phyloP scores from a whole-genome alignment of 2,329 filamentous ascomycete genomes.

The Talaromyces sp. region DNA sequence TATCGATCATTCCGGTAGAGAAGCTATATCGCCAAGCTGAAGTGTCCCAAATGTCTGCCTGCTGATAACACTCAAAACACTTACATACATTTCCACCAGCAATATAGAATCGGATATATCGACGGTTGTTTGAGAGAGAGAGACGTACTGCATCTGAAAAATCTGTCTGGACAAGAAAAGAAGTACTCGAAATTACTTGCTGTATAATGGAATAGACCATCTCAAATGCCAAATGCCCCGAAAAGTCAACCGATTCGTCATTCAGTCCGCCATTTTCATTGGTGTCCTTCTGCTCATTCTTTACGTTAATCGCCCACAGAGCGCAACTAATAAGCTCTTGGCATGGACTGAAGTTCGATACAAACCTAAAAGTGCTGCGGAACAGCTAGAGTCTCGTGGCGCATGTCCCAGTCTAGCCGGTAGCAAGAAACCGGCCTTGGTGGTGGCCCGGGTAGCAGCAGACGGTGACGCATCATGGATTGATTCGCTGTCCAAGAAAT shows the following conservation, averaged over 20 bases:
- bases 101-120: background rate
- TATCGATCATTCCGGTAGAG: background rate
- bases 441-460: slow-evolving; percentile 42
- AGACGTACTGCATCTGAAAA: background rate
- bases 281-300: slow-evolving; percentile 36
- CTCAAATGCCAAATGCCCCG: slow-evolving; percentile 40
- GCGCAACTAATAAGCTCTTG: slow-evolving; percentile 32
- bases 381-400: slow-evolving; percentile 37
- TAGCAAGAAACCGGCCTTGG: slow-evolving; percentile 43
- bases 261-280: slow-evolving; percentile 37
- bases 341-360: slow-evolving; percentile 47
- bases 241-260: slow-evolving; percentile 33
- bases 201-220: slow-evolving; percentile 3
- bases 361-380: slow-evolving; percentile 31
- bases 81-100: background rate
- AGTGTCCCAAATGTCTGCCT: background rate
- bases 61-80: background rate
- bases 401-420: slow-evolving; percentile 42
- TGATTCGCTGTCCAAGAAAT: slow-evolving; percentile 35
- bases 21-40: background rate
- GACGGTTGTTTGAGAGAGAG: too few relatives aligned
- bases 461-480: slow-evolving; percentile 47
- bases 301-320: slow-evolving; percentile 35
- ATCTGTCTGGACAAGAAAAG: background rate
- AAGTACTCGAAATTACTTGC: background rate